Evolutionary conservation across 225 moss, liverwort and hornwort species (phyloP).

Genomic region (Straminergon stramineum): DNA sequence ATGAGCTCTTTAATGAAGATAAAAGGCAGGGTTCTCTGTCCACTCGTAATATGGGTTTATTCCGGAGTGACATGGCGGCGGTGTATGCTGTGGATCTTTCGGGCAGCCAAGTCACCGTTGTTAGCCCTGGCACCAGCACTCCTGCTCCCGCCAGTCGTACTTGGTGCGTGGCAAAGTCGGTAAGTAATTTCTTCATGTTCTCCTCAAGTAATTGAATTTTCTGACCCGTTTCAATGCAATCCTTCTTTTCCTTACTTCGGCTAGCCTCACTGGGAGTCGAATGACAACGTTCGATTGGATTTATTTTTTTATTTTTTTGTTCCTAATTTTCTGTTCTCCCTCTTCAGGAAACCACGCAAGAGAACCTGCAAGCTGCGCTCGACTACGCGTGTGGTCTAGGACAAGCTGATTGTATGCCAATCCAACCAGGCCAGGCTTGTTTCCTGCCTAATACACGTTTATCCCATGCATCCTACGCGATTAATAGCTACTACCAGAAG

Average conservation of each 20-base stretch:
- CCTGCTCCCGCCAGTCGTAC: constrained; percentile 18
- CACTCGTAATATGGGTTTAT: constrained; percentile 66
- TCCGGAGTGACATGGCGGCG: constrained; percentile 32
- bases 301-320: neutral
- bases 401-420: constrained; percentile 50
- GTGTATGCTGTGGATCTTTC: constrained; percentile 65
- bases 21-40: constrained; percentile 41
- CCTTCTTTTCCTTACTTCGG: no score
- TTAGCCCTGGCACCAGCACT: neutral
- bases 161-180: constrained; percentile 70
- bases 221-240: no score
- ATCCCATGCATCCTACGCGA: constrained; percentile 75
- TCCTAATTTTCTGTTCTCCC: neutral
- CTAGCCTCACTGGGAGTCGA: neutral
- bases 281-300: neutral
- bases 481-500: constrained; percentile 73
- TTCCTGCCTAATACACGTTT: constrained; percentile 56
- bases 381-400: constrained; percentile 64
- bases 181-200: neutral
- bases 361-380: constrained; percentile 49
- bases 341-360: constrained; percentile 27
- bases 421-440: constrained; percentile 62
- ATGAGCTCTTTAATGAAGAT: constrained; percentile 65
- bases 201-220: neutral
- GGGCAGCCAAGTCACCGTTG: constrained; percentile 28